Evolutionary conservation across 805 yeast species (phyloP).

Genomic region (Lipomyces spencermartinsiae): DNA sequence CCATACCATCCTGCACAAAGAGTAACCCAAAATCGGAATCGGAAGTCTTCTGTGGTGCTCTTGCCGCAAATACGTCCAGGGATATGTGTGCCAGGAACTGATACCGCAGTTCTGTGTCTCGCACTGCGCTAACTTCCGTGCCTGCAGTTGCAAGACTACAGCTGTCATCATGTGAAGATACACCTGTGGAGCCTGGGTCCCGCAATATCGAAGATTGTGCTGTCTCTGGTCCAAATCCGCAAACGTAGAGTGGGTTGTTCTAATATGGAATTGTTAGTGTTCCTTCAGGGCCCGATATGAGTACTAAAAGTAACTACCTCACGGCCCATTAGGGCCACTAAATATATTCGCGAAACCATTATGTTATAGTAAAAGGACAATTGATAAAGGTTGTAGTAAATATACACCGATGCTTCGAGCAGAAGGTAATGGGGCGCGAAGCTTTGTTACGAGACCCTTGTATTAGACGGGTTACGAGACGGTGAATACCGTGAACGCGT

Average conservation of each 20-base stretch:
- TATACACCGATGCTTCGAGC: not conserved
- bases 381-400: not conserved
- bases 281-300: not conserved
- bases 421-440: no score
- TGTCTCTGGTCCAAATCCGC: constrained; percentile 16
- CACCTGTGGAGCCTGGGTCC: not conserved
- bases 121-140: not conserved
- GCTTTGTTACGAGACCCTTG: no score
- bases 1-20: constrained; percentile 69
- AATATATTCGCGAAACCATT: constrained; percentile 31
- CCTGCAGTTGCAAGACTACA: not conserved
- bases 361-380: not conserved
- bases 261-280: not conserved
- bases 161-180: not conserved
- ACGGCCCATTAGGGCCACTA: constrained; percentile 37
- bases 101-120: constrained; percentile 49
- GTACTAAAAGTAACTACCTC: constrained; percentile 22
- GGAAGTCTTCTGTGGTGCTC: constrained; percentile 52
- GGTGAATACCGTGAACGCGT: no score
- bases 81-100: constrained; percentile 80
- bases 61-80: constrained; percentile 67
- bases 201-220: not conserved
- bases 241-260: constrained; percentile 36
- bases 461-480: no score
- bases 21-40: constrained; percentile 53